Base-by-base conservation (phyloP, 1,284 basidiomycete genomes). In the Takashimella koratensis region DNA sequence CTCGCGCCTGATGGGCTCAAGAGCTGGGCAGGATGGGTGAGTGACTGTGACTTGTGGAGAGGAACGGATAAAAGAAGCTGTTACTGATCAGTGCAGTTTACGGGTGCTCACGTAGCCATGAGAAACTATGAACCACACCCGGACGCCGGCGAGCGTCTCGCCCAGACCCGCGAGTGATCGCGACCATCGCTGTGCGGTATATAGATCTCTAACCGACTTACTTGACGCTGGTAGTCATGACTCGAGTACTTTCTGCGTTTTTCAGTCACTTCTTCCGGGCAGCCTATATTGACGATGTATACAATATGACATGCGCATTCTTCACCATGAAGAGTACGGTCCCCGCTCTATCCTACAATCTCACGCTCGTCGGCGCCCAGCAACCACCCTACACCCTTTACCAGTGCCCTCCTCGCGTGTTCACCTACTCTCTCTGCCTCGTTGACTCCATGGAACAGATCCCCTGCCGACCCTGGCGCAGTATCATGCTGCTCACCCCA, bases 341-440 rank as follows among this genome's bases (percentile, higher is more conserved):
- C n/a, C n/a, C n/a, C n/a, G n/a, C n/a, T 36, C 16, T 36, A 36
- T 36, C 55, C 8, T 8, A 8, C 16, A 36, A 72, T 63, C 55
- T 75, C 71, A 10, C 57, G 54, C 57, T 76, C 75, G 21, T 72
- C 74, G 2, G 74, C 76, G 27, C 76, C 76, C 10, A 77, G 53
- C 47, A 77, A 58, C 76, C 76, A 77, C 22, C 76, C 76, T 13
- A 77, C 74, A 19, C 75, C 75, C 49, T 70, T 67, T 16, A 71
- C 73, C 47, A 77, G 52, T 2, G 69, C 74, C n/a, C 70, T 62
- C 45, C 67, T 63, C n/a, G 71, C 76, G 12, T 65, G 64, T 11
- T 62, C 62, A n/a, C 67, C 58, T 13, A 74, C 70, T 36, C 69
- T 53, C 54, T 68, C 66, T 11, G 64, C 67, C 13, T 67, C 70